phyloP scores from a whole-genome alignment of 371 early-diverging fungal species.

The Zychaea mexicana region DNA sequence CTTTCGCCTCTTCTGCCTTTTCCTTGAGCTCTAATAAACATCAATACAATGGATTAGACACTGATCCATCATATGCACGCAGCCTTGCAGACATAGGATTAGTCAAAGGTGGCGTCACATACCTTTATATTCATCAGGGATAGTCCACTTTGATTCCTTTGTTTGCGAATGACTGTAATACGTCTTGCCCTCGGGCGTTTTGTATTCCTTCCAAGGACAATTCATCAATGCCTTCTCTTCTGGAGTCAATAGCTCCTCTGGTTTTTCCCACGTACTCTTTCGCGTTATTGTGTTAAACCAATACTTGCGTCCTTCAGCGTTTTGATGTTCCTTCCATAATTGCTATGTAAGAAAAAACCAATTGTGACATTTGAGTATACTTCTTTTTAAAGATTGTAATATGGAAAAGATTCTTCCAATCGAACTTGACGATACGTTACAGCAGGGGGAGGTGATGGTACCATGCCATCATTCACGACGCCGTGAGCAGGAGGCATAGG shows the following conservation, averaged over 20 bases:
- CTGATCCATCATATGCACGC: background rate
- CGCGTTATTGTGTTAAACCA: conserved; percentile 84
- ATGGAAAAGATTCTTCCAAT: background rate
- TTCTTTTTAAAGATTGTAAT: background rate
- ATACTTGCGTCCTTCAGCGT: conserved; percentile 83
- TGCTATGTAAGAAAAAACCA: conserved; percentile 14
- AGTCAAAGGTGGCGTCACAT: too few relatives aligned
- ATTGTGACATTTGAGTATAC: background rate
- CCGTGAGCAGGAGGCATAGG: too few relatives aligned
- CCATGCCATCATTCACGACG: conserved; percentile 12
- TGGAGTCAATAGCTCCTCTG: conserved; percentile 86
- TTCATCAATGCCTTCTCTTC: conserved; percentile 75
- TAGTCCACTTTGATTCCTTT: conserved; percentile 86
- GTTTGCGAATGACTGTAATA: conserved; percentile 89
- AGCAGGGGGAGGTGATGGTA: conserved; percentile 1
- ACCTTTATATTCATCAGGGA: conserved; percentile 80
- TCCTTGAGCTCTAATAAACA: conserved; percentile 44
- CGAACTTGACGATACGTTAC: background rate
- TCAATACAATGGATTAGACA: background rate
- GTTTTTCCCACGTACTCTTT: conserved; percentile 93
- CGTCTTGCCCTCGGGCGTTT: conserved; percentile 79
- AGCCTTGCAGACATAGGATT: too few relatives aligned
- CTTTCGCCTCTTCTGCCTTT: conserved; percentile 40
- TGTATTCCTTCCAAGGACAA: conserved; percentile 89
- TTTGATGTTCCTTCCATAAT: conserved; percentile 79